Evolutionary conservation across 2,329 filamentous ascomycete genomes (phyloP), one percentile per base, ranked within the genome.

Genomic region (Neonectria punicea): DNA sequence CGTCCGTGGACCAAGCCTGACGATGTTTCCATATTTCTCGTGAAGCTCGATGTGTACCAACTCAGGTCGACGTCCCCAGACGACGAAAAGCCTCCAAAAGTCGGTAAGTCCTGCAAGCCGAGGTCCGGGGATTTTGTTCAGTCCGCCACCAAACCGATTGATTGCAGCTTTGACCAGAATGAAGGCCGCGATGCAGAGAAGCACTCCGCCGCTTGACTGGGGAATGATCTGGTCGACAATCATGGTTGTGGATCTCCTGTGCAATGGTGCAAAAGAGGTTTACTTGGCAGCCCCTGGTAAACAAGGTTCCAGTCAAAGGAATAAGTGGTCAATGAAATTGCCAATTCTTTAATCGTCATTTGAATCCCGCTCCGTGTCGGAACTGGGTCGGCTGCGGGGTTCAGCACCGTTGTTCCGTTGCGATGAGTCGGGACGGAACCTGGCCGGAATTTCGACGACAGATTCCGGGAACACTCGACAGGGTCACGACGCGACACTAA

Each of bases 41-140:
- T 70, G 68, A 0, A 70, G 50, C 8, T 44, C n/a, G 16, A 70
- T 57, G 4, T 69, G 68, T 4, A 44, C 46, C n/a, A 67, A 8
- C 0, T 70, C 67, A 16, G 67, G 61, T 32, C 67, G 50, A 10
- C 64, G 59, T 11, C 58, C 28, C 50, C 62, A 65, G 0, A 69
- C 67, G 8, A 65, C 43, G 1, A 63, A 41, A 10, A 70, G 47
- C 3, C 67, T 53, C 67, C 67, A 70, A 11, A 61, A 16, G 2
- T 70, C 67, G 1, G 39, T 67, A 3, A 65, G 46, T 0, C 60
- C 13, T 0, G 67, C 67, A 14, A 70, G 30, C 7, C 30, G 30
- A 1, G 67, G 67, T 0, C 67, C 61, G 6, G 67, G 67, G 0
- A 69, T 30, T 1, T 34, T 22, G 2, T 50, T 59, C n/a, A 70